Percentiles rank a stretch among this genome's conserved stretches.
Evolutionary conservation across 169 alveolate genomes (phyloP).

Genomic region (Plasmodium knowlesi): DNA sequence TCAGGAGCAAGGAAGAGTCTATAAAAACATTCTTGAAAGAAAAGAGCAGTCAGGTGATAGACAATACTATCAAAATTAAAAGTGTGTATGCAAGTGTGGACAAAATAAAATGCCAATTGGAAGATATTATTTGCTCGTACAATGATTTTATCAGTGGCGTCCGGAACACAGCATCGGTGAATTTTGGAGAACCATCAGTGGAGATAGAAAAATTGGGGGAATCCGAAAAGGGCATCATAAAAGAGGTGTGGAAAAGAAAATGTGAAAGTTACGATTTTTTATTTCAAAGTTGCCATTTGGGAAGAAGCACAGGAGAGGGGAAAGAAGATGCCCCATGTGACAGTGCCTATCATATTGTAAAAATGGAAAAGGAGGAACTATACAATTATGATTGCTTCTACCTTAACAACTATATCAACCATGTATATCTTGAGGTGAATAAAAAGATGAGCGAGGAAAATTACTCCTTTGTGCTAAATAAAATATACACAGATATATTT

Average conservation of each 20-base stretch:
- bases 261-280: slow-evolving; percentile 56
- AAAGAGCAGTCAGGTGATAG: slow-evolving; percentile 50
- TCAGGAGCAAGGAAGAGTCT: slow-evolving; percentile 31
- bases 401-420: slow-evolving; percentile 69
- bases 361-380: slow-evolving; percentile 59
- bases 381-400: slow-evolving; percentile 51
- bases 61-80: slow-evolving; percentile 68
- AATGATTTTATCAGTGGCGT: slow-evolving; percentile 26
- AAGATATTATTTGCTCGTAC: slow-evolving; percentile 28
- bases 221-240: slow-evolving; percentile 32
- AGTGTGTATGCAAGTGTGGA: slow-evolving; percentile 70
- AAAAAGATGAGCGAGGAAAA: slow-evolving; percentile 53
- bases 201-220: slow-evolving; percentile 18
- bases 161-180: neutral
- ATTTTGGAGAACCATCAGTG: slow-evolving; percentile 12
- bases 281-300: slow-evolving; percentile 20
- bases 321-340: neutral
- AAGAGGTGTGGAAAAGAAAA: slow-evolving; percentile 58
- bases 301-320: neutral
- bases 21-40: slow-evolving; percentile 59
- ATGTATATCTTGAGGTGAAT: slow-evolving; percentile 58
- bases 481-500: slow-evolving; percentile 72
- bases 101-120: slow-evolving; percentile 39
- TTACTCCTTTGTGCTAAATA: slow-evolving; percentile 40
- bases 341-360: slow-evolving; percentile 15